A percentile compares a stretch with the other conserved stretches of the same genome.
These are phyloP conservation scores for Ballota nigra DNA, from an alignment of 257 asterid genomes.

Conservation along the genomic window DNA sequence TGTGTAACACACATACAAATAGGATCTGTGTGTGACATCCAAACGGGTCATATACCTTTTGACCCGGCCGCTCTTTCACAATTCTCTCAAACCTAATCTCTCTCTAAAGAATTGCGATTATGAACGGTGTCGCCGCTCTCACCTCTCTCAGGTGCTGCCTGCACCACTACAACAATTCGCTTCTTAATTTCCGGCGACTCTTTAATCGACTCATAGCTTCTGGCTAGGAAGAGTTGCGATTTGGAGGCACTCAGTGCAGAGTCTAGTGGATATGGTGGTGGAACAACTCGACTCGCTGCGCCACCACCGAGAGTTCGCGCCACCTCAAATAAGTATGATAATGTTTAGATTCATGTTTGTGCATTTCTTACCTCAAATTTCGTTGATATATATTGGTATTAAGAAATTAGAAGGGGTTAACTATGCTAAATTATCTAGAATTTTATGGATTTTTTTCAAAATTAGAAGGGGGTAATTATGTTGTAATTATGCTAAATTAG, in stretches of 20 bases:
- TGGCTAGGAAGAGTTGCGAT: constrained; percentile 26
- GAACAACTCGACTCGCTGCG: constrained; percentile 52
- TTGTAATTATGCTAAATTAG: too few relatives aligned
- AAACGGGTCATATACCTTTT: too few relatives aligned
- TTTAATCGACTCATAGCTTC: constrained; percentile 26
- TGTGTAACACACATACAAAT: too few relatives aligned
- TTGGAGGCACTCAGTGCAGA: constrained; percentile 60
- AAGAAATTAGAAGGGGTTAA: neutral
- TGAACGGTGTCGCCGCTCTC: constrained; percentile 54
- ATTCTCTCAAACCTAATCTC: too few relatives aligned
- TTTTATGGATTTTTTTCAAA: too few relatives aligned
- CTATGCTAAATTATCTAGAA: neutral
- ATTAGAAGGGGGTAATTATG: too few relatives aligned
- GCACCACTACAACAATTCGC: constrained; percentile 31
- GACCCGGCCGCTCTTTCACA: too few relatives aligned
- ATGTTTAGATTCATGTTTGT: too few relatives aligned
- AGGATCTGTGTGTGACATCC: too few relatives aligned
- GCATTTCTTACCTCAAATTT: neutral
- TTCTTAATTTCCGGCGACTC: constrained; percentile 30
- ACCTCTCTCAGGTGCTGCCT: constrained; percentile 39
- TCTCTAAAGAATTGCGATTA: too few relatives aligned
- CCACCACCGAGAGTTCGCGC: constrained; percentile 47
- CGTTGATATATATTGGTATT: neutral
- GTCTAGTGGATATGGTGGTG: constrained; percentile 50
- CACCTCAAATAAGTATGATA: constrained; percentile 68